Conservation (phyloP, 805 yeast species). For the Kodamaea jinghongensis region DNA sequence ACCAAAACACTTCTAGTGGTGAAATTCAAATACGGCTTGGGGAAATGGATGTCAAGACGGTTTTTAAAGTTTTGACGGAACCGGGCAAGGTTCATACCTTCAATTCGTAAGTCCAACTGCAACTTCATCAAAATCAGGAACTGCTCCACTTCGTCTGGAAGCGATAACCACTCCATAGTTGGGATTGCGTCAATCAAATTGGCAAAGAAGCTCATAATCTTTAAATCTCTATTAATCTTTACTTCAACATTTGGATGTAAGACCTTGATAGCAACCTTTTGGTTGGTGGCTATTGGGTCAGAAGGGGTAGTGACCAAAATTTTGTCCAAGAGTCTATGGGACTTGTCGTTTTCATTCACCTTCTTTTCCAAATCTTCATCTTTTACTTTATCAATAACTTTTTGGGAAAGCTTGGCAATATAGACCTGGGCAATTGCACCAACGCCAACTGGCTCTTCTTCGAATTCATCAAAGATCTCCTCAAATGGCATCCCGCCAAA, state of each 20-base stretch:
- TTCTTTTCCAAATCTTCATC: slow-evolving; percentile 20
- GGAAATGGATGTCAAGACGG: slow-evolving; percentile 67
- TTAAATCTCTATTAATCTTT: slow-evolving; percentile 74
- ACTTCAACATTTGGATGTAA: slow-evolving; percentile 82
- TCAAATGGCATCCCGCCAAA: slow-evolving; percentile 54
- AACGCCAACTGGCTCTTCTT: slow-evolving; percentile 81
- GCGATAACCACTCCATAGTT: slow-evolving; percentile 95
- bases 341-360: slow-evolving; percentile 14
- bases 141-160: slow-evolving; percentile 92
- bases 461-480: slow-evolving; percentile 77
- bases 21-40: slow-evolving; percentile 64
- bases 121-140: slow-evolving; percentile 81
- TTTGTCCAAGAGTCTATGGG: slow-evolving; percentile 24
- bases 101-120: slow-evolving; percentile 88
- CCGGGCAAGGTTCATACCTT: slow-evolving; percentile 71
- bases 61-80: slow-evolving; percentile 68
- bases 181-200: slow-evolving; percentile 67
- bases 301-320: slow-evolving; percentile 34
- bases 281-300: slow-evolving; percentile 37
- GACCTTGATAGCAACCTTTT: slow-evolving; percentile 84
- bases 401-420: slow-evolving; percentile 58
- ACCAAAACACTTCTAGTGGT: slow-evolving; percentile 73
- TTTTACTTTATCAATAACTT: slow-evolving; percentile 38
- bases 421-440: slow-evolving; percentile 99
- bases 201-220: slow-evolving; percentile 83